A percentile compares a stretch with the other conserved stretches of the same genome.
phyloP scores from a whole-genome alignment of 2,329 filamentous ascomycete genomes.

The Colletotrichum sp. region DNA sequence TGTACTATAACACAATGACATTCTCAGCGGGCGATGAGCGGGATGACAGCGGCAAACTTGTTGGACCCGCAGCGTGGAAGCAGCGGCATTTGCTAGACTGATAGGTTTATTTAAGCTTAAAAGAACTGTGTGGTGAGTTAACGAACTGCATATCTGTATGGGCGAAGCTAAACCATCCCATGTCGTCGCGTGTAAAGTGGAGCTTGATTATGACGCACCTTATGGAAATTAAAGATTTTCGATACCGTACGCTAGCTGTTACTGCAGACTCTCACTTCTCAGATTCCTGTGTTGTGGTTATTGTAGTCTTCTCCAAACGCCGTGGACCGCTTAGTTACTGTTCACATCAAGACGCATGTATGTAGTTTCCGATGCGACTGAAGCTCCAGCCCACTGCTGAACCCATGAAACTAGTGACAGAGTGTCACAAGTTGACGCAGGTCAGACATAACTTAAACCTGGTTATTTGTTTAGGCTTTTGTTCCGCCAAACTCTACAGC shows the following conservation, averaged over 20 bases:
- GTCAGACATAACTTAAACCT: background rate
- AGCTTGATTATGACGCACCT: background rate
- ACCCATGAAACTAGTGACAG: background rate
- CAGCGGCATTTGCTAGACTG: conserved; percentile 11
- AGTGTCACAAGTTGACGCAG: background rate
- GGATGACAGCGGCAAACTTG: background rate
- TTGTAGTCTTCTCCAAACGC: background rate
- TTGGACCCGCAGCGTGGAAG: conserved; percentile 9
- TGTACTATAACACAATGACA: conserved; percentile 17
- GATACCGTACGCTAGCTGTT: background rate
- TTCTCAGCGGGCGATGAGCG: conserved; percentile 1
- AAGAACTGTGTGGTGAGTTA: background rate
- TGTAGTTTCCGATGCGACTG: background rate
- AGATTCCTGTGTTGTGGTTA: background rate
- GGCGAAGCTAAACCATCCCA: background rate
- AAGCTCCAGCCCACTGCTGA: background rate
- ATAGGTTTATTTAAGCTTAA: background rate
- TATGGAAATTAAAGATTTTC: background rate
- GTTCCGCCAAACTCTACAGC: background rate
- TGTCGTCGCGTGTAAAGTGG: background rate
- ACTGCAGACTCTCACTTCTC: background rate
- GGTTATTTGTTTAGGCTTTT: background rate
- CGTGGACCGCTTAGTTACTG: background rate
- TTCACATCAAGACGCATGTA: background rate
- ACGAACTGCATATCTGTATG: background rate